Conservation (phyloP, 768 basidiomycete species). For the Pleurotus cornucopiae region DNA sequence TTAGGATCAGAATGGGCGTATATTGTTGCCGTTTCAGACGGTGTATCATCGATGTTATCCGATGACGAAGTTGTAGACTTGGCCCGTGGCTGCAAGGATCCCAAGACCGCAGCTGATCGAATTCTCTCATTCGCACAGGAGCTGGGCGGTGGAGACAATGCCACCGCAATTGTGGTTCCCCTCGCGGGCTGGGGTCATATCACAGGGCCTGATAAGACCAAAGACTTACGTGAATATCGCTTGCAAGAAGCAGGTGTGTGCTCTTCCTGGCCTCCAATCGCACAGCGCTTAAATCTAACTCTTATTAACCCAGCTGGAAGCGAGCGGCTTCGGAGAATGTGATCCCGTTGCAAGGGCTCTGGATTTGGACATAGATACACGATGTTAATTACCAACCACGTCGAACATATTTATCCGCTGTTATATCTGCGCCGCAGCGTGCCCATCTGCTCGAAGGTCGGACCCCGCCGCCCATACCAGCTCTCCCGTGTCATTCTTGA, state of each 20-base stretch:
- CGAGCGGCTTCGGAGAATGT: slow-evolving; percentile 68
- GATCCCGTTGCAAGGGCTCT: slow-evolving; percentile 11
- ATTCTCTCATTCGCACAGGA: slow-evolving; percentile 88
- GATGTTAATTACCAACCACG: too few species aligned
- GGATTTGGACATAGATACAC: too few species aligned
- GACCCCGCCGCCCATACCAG: slow-evolving; percentile 95
- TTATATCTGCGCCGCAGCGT: slow-evolving; percentile 82
- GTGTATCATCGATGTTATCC: slow-evolving; percentile 84
- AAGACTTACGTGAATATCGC: slow-evolving; percentile 79
- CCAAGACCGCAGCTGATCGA: slow-evolving; percentile 74
- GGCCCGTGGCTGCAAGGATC: slow-evolving; percentile 64
- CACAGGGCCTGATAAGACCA: slow-evolving; percentile 76
- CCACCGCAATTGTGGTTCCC: slow-evolving; percentile 87
- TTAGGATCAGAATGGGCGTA: slow-evolving; percentile 83
- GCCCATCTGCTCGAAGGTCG: slow-evolving; percentile 85
- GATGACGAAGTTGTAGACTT: slow-evolving; percentile 96
- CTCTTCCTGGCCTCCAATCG: not conserved
- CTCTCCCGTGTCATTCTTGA: slow-evolving; percentile 58
- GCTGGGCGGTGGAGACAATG: slow-evolving; percentile 85
- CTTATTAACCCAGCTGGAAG: slow-evolving; percentile 42
- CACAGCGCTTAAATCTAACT: slow-evolving; percentile 1
- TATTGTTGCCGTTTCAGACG: slow-evolving; percentile 88
- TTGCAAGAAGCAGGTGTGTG: slow-evolving; percentile 55
- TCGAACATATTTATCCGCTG: not conserved
- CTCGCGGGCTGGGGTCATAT: slow-evolving; percentile 89